Evolutionary conservation across 1,139 yeast species (phyloP).

Genomic region (Magnusiomyces clavatus): DNA sequence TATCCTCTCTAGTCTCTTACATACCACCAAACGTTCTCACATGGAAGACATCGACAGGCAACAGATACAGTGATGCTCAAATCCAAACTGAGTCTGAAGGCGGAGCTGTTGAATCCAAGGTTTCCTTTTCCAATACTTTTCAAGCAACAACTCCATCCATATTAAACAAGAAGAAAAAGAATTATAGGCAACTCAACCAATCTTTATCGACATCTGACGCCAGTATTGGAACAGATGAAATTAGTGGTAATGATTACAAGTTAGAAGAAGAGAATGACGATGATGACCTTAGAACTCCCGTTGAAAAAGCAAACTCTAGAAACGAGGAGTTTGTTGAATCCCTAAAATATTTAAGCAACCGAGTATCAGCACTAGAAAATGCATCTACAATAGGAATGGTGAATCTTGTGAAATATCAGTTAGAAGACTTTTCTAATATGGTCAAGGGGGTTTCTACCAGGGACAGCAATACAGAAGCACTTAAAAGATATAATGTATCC

Average conservation of each 20-base stretch:
- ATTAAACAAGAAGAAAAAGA: constrained; percentile 8
- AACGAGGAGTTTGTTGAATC: not conserved
- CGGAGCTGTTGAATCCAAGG: not conserved
- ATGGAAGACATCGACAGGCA: constrained; percentile 17
- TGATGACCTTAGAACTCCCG: not conserved
- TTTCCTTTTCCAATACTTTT: constrained; percentile 3
- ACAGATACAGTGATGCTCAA: constrained; percentile 25
- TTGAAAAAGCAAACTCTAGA: constrained; percentile 1
- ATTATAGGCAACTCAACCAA: constrained; percentile 3
- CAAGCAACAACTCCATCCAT: constrained; percentile 5
- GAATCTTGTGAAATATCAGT: not conserved
- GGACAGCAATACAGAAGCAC: not conserved
- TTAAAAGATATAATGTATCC: not conserved
- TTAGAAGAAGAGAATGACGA: no score
- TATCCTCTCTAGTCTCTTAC: constrained; percentile 18
- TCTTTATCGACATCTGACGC: constrained; percentile 5
- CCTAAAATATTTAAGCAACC: not conserved
- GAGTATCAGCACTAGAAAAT: not conserved
- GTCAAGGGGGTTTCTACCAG: not conserved
- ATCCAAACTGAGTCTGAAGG: constrained; percentile 24
- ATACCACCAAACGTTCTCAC: constrained; percentile 19
- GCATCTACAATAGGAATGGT: not conserved
- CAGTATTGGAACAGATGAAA: not conserved
- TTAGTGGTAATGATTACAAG: no score
- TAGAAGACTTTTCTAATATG: not conserved